These are phyloP conservation scores for Populus simonii DNA, from an alignment of 345 rosid species.

Conservation along the genomic window DNA sequence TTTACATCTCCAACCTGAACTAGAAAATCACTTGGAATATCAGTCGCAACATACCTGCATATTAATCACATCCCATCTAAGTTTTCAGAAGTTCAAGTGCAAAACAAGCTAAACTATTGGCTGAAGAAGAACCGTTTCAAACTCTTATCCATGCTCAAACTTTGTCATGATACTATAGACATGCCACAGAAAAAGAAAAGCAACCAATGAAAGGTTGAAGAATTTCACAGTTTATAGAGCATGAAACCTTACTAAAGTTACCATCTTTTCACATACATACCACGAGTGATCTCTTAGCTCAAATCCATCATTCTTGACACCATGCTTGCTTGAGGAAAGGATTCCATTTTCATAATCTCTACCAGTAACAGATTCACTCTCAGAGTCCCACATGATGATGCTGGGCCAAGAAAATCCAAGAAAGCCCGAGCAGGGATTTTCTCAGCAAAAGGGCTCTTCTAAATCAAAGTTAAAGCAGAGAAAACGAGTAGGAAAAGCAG, in stretches of 20 bases:
- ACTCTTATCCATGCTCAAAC: not conserved
- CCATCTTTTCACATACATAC: conserved; percentile 30
- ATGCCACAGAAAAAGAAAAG: not conserved
- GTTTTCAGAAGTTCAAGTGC: not conserved
- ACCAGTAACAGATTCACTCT: conserved; percentile 58
- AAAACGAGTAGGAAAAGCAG: conserved; percentile 7
- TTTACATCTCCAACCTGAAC: conserved; percentile 69
- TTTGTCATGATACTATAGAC: not conserved
- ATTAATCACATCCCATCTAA: not conserved
- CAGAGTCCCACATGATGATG: conserved; percentile 95
- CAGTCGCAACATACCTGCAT: conserved; percentile 84
- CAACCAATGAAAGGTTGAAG: not conserved
- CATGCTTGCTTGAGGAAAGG: conserved; percentile 58
- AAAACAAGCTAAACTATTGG: not conserved
- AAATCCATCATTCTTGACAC: conserved; percentile 78
- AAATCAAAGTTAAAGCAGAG: not conserved
- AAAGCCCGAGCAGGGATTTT: conserved; percentile 9
- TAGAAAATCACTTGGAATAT: conserved; percentile 81
- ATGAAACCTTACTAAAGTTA: not conserved
- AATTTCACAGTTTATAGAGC: not conserved
- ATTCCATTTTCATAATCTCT: conserved; percentile 74
- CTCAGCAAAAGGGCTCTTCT: conserved; percentile 1
- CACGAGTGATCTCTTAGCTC: conserved; percentile 85
- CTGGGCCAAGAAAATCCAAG: conserved; percentile 1
- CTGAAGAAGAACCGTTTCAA: not conserved